Base-by-base conservation (phyloP, 345 rosid genomes). In the Dipteronia sinensis region DNA sequence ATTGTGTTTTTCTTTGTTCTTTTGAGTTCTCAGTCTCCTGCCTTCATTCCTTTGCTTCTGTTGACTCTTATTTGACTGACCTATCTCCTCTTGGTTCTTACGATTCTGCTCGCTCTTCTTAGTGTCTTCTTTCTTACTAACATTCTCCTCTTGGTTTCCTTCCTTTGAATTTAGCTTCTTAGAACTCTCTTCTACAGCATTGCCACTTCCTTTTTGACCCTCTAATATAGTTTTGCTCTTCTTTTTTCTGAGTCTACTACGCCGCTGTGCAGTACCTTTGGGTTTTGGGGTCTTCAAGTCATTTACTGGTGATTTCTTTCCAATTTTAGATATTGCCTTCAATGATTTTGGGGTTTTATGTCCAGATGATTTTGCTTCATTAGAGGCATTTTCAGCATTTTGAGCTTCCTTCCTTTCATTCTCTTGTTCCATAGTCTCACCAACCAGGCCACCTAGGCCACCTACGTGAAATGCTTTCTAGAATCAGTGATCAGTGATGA, bases 241-340 rank as follows among this genome's bases (percentile, higher is more conserved):
- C 67, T 74, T 77, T 20, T 68, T 79, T 61, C 58, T 73, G 67
- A 75, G 69, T 83, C 66, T 77, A 61, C 66, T 77, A 56, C 58
- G 70, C 66, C 12, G 65, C 56, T 19, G 12, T 15, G 81, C 69
- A 76, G 65, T 65, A 71, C 13, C 79, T 71, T 65, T 78, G 29
- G 55, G 81, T 29, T 80, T 79, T 79, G 72, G 82, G 59, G 73
- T 73, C 74, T 83, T 77, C 79, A 79, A 61, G 44, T 58, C 78
- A 73, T 80, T 82, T 38, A 76, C 86, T 25, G 79, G 55, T 74
- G 85, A 44, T 74, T 84, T 81, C 81, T 93, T 91, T 31, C 64
- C 78, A 47, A 82, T 76, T 71, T 79, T 87, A 27, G 88, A 67
- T 69, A 75, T 86, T n/a, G 80, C 85, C 83, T 68, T 88, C 74